phyloP scores from a whole-genome alignment of 257 asterid species.

The Cinchona pubescens region DNA sequence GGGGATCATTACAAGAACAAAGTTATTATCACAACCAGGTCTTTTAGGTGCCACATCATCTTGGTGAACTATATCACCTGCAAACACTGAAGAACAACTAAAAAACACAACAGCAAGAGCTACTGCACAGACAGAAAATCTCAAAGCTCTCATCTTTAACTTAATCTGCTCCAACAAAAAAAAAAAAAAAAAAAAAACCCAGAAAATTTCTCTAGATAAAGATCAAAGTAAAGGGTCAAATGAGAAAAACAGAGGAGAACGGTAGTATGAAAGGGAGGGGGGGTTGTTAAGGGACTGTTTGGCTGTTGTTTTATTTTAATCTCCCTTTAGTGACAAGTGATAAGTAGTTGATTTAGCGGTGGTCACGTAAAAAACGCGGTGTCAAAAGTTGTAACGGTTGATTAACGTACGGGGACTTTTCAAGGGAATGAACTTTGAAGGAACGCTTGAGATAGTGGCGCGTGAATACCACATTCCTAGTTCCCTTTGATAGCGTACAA shows the following conservation, averaged over 20 bases:
- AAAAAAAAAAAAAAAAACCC: background rate
- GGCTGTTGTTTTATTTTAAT: background rate
- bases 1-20: constrained; percentile 60
- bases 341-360: constrained; percentile 15
- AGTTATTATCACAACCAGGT: constrained; percentile 83
- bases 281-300: constrained; percentile 12
- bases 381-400: constrained; percentile 13
- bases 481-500: too few species aligned
- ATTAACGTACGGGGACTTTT: constrained; percentile 6
- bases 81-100: constrained; percentile 46
- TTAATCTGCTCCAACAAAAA: constrained; percentile 33
- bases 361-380: constrained; percentile 14
- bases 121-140: constrained; percentile 33
- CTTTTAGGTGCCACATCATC: constrained; percentile 76
- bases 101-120: constrained; percentile 27
- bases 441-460: background rate
- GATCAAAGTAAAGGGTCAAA: constrained; percentile 39
- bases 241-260: constrained; percentile 25
- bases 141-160: constrained; percentile 39
- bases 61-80: constrained; percentile 85
- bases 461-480: constrained; percentile 8
- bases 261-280: background rate
- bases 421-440: background rate
- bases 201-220: constrained; percentile 15
- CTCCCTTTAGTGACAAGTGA: background rate